Evolutionary conservation across 2,329 filamentous ascomycete genomes (phyloP), one percentile per base, ranked within the genome.

Genomic region (Nannizziopsis barbatae): DNA sequence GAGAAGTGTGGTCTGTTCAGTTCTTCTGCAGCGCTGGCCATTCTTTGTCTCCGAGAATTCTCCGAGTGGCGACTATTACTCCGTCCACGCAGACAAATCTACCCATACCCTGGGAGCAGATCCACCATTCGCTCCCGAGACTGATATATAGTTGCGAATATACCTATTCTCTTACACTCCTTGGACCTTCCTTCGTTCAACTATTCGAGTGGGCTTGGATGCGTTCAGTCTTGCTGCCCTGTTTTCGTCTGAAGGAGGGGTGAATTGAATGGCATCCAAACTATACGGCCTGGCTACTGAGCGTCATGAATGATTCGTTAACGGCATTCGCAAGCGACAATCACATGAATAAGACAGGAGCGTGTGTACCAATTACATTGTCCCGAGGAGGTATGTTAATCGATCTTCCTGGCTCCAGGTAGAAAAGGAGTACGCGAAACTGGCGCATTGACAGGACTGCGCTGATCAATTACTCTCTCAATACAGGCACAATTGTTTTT

Each of bases 401-500:
- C 8, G 9, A 8, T 12, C 11, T 18, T 36, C 15, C 33, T 18
- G 11, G 9, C 5, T 12, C 40, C 3, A 5, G 20, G 5, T 5
- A 36, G 22, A 27, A 27, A 27, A 27, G 22, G 22, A 7, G 22
- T 3, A 27, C 8, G 9, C n/a, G 10, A 37, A n/a, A 12, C 8
- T 17, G 1, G n/a, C n/a, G 10, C 2, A 8, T 37, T 39, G 31
- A 12, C 6, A 3, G 8, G 35, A 18, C 5, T 33, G 12, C 33
- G 44, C 44, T 47, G 32, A 47, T 37, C n/a, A 32, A 14, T 20
- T 8, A 18, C 39, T 40, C 3, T 30, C 15, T 15, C 51, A 5
- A 50, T 39, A 27, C 20, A 69, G 69, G 69, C 9, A 58, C 65
- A 15, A 54, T 73, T 17, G 65, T 66, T 52, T 52, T 73, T 30